phyloP scores from a whole-genome alignment of 257 asterid genomes.

The Leonotis leonurus region DNA sequence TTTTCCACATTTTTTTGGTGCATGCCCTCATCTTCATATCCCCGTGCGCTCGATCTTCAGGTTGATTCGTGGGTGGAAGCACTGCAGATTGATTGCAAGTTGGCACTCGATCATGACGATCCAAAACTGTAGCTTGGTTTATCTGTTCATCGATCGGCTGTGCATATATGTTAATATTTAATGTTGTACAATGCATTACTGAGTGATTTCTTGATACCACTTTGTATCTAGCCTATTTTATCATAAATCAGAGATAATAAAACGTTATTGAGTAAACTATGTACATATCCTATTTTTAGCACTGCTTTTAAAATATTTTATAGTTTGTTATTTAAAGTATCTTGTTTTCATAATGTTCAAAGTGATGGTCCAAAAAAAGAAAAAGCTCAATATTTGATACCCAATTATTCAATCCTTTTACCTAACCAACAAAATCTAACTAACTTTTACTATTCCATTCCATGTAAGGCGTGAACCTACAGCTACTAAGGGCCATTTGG shows the following conservation, averaged over 20 bases:
- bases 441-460: conserved; percentile 7
- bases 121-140: conserved; percentile 11
- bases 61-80: conserved; percentile 76
- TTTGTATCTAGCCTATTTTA: conserved; percentile 6
- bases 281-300: conserved; percentile 17
- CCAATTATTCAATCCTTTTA: no score
- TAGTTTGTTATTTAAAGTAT: background rate
- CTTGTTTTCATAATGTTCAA: background rate
- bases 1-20: background rate
- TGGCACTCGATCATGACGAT: conserved; percentile 28
- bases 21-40: background rate
- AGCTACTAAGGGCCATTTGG: background rate
- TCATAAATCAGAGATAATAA: background rate
- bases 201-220: background rate
- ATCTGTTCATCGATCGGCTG: background rate
- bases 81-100: conserved; percentile 39
- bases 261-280: background rate
- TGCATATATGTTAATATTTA: conserved; percentile 8
- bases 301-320: background rate
- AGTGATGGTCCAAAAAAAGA: background rate
- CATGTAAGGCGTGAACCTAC: conserved; percentile 19
- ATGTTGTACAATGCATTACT: background rate
- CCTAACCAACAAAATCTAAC: background rate
- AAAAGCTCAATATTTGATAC: background rate
- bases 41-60: conserved; percentile 26